phyloP scores from a whole-genome alignment of 2,329 filamentous ascomycete genomes.

The Tolypocladium paradoxum region DNA sequence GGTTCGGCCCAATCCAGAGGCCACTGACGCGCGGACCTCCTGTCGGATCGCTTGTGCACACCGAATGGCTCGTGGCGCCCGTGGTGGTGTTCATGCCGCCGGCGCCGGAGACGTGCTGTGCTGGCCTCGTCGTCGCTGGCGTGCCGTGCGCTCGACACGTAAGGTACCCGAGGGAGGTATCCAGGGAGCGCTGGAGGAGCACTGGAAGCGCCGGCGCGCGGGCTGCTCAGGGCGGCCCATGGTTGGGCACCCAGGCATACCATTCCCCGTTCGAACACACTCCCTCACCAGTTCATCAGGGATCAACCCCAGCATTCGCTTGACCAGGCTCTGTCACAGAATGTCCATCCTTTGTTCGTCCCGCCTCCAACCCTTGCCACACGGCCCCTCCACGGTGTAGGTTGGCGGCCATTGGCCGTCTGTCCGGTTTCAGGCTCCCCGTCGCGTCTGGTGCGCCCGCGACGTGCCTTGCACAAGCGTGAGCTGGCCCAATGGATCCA shows the following conservation, averaged over 20 bases:
- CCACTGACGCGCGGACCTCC: neutral
- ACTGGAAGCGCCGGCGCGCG: neutral
- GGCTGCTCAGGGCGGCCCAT: neutral
- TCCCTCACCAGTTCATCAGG: no score
- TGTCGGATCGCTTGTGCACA: neutral
- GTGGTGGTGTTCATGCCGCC: neutral
- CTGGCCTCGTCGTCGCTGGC: neutral
- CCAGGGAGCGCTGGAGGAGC: neutral
- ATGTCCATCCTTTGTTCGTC: neutral
- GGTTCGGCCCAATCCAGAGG: neutral
- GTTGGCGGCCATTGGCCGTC: no score
- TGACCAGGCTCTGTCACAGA: no score
- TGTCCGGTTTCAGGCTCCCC: neutral
- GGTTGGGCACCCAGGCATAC: neutral
- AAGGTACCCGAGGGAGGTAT: neutral
- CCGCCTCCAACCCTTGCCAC: neutral
- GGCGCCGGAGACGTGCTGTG: neutral
- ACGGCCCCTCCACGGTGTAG: no score
- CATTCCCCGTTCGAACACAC: no score
- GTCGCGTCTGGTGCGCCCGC: neutral
- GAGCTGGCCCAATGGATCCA: neutral
- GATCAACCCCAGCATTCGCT: no score
- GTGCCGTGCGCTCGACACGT: neutral
- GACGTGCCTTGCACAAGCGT: conserved; percentile 2
- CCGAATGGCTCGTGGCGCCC: neutral